Percentiles rank a stretch among this genome's conserved stretches.
Evolutionary conservation across 2,329 filamentous ascomycete genomes (phyloP).

Genomic region (Diplodia sapinea): DNA sequence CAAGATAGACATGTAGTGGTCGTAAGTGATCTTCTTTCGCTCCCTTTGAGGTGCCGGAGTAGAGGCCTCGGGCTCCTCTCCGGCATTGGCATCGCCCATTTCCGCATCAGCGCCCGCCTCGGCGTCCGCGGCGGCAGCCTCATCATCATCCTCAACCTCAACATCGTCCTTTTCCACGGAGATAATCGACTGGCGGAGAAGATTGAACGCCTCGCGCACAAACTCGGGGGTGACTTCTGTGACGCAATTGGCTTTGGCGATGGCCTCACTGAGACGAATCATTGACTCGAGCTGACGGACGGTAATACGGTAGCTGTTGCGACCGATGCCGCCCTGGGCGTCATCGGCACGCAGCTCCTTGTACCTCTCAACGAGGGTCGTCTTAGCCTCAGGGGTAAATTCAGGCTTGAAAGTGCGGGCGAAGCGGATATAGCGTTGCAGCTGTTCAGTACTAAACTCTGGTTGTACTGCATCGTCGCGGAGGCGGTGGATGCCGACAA

Average conservation of each 20-base stretch:
- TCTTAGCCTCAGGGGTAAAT: conserved; percentile 86
- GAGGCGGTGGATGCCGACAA: conserved; percentile 90
- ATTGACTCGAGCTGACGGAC: conserved; percentile 94
- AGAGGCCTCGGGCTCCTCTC: conserved; percentile 38
- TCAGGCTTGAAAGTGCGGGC: conserved; percentile 92
- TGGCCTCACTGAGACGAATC: conserved; percentile 95
- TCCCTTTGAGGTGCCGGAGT: conserved; percentile 47
- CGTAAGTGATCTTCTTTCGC: conserved; percentile 91
- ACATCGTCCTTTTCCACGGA: conserved; percentile 97
- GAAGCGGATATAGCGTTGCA: conserved; percentile 97
- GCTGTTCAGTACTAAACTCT: conserved; percentile 93
- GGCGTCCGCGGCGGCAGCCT: conserved; percentile 61
- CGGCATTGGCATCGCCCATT: conserved; percentile 40
- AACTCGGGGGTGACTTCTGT: conserved; percentile 84
- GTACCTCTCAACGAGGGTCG: conserved; percentile 86
- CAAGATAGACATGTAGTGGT: conserved; percentile 91
- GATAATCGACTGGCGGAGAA: conserved; percentile 93
- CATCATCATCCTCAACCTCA: conserved; percentile 84
- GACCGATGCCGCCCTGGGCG: conserved; percentile 88
- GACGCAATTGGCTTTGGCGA: conserved; percentile 96
- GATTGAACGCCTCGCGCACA: conserved; percentile 88
- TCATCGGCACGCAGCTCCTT: conserved; percentile 94
- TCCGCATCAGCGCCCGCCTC: conserved; percentile 55
- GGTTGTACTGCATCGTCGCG: conserved; percentile 90
- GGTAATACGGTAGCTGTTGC: conserved; percentile 96